Base-by-base conservation (phyloP, 2,329 filamentous ascomycete genomes). In the Xylaria sp. region DNA sequence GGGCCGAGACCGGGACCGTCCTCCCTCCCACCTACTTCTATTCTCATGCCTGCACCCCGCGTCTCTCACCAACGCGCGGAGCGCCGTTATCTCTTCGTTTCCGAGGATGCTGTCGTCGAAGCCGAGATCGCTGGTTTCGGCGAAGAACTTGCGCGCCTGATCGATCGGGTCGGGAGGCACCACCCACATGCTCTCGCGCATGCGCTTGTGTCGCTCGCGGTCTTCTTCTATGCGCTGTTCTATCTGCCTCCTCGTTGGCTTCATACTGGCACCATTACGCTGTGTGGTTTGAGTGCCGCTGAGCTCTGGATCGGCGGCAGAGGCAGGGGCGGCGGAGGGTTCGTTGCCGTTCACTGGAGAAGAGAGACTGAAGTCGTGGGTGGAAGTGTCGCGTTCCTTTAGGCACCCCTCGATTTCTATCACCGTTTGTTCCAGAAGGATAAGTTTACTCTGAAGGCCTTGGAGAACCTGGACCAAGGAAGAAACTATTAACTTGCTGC, bases 161-260 rank as follows among this genome's bases (percentile, higher is more conserved):
- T 89, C 85, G 25, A 85, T 82, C 8, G 83, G 80, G 33, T 86
- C 84, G 8, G 85, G 83, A 31, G 87, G 87, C 2, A 97, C 88
- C 0, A 93, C 92, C 95, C 96, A 99, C 66, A 97, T 96, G 71
- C 89, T 93, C 79, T 99, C 95, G 21, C 95, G 82, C 72, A 94
- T 81, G 45, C 94, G 83, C 82, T 99, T 99, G 77, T 99, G 96
- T 45, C 95, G 83, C 77, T 99, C 95, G 3, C 95, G 84, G 77
- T 99, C 95, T 78, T 99, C 96, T 71, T 99, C 96, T 66, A 99
- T 97, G 42, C 95, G 84, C 80, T 98, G 94, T 78, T 98, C 94
- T 56, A 97, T 91, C 78, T 97, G 92, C 59, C 90, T 86, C 78
- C 94, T 95, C 21, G 72, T 97, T 92, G 54, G 95, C 76, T 60